Evolutionary conservation across 192 early-diverging fungal species (phyloP).

Genomic region (Podila minutissima): DNA sequence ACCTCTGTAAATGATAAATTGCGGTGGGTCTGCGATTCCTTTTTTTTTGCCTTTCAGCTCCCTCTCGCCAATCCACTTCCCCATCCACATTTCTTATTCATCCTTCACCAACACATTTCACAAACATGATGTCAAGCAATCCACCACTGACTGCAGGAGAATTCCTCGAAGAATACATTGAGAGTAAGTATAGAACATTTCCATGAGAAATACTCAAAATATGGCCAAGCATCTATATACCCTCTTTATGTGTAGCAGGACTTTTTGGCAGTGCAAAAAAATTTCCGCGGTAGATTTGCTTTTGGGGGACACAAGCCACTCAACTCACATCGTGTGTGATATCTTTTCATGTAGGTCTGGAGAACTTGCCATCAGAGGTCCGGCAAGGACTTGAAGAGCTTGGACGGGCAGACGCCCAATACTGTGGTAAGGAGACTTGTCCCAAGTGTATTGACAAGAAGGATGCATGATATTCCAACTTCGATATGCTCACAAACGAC

Average conservation of each 20-base stretch:
- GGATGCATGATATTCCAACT: too few species aligned
- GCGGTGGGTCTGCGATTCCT: not conserved
- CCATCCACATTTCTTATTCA: not conserved
- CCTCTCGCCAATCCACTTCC: not conserved
- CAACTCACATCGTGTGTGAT: too few species aligned
- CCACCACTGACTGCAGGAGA: constrained; percentile 54
- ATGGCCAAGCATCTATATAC: too few species aligned
- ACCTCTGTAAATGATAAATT: too few species aligned
- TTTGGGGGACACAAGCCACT: not conserved
- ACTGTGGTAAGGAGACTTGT: constrained; percentile 51
- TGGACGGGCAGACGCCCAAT: constrained; percentile 58
- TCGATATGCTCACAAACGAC: not conserved
- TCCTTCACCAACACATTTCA: not conserved
- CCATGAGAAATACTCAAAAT: too few species aligned
- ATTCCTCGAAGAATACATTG: constrained; percentile 64
- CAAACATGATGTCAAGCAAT: constrained; percentile 29
- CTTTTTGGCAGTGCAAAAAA: constrained; percentile 7
- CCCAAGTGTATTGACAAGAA: too few species aligned
- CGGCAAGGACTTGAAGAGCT: constrained; percentile 64
- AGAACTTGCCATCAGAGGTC: constrained; percentile 63
- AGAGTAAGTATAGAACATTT: constrained; percentile 49
- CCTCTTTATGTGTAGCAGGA: too few species aligned
- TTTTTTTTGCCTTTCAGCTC: not conserved
- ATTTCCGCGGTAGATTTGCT: not conserved
- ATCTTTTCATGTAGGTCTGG: constrained; percentile 42